Conservation (phyloP, 2,329 filamentous ascomycete species). For the Metarhizium robertsii region DNA sequence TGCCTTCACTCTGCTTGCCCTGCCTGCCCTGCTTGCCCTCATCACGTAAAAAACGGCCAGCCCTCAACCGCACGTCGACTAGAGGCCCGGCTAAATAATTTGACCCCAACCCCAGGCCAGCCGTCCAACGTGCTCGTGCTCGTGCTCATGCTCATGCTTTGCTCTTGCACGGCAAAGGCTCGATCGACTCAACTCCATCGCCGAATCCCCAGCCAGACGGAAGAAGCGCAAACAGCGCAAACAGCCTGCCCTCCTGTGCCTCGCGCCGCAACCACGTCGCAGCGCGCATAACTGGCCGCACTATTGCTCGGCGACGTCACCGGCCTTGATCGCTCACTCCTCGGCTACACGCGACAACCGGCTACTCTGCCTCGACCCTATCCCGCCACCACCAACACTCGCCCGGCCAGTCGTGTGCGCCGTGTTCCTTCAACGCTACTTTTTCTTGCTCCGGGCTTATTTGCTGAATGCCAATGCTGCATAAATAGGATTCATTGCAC, state of each 20-base stretch:
- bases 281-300: background rate
- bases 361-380: slow-evolving; percentile 1
- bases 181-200: slow-evolving; percentile 1
- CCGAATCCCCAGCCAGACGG: background rate
- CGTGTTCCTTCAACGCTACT: background rate
- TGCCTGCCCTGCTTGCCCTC: background rate
- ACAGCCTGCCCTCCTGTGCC: background rate
- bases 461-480: background rate
- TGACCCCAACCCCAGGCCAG: background rate
- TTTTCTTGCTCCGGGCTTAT: slow-evolving; percentile 3
- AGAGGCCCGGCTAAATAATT: background rate
- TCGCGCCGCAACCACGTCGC: background rate
- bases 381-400: background rate
- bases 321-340: background rate
- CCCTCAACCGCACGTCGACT: background rate
- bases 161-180: background rate
- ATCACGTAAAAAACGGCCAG: slow-evolving; percentile 1
- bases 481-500: background rate
- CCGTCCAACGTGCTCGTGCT: background rate
- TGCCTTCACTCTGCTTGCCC: background rate
- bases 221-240: background rate
- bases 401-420: background rate
- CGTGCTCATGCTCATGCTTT: background rate
- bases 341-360: slow-evolving; percentile 4
- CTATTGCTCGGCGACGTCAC: background rate